phyloP scores from a whole-genome alignment of 768 basidiomycete species.

The Rhizopogon salebrosus region DNA sequence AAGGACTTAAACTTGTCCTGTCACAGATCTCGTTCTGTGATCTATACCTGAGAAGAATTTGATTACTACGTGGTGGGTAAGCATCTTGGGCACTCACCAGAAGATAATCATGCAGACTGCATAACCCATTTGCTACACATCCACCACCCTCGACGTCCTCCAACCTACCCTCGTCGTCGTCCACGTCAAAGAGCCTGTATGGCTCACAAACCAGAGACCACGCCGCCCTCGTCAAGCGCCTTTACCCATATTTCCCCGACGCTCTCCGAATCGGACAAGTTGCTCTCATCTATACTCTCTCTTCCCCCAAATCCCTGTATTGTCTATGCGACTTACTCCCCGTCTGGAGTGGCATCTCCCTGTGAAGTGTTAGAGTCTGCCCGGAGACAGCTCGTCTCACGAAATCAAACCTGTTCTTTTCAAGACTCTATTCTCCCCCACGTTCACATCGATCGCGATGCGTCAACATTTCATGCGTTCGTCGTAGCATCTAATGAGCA shows the following conservation, averaged over 20 bases:
- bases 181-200: conserved; percentile 12
- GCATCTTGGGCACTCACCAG: neutral
- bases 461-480: conserved; percentile 57
- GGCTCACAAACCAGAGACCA: conserved; percentile 23
- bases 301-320: conserved; percentile 41
- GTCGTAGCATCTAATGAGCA: conserved; percentile 34
- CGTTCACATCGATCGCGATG: conserved; percentile 39
- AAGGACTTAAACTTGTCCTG: too few relatives aligned
- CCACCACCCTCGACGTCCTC: neutral
- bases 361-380: conserved; percentile 50
- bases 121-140: neutral
- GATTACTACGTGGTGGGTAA: neutral
- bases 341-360: conserved; percentile 19
- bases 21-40: too few relatives aligned
- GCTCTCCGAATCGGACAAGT: conserved; percentile 31
- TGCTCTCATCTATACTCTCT: conserved; percentile 44
- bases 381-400: conserved; percentile 41
- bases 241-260: conserved; percentile 20
- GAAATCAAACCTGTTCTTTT: conserved; percentile 33
- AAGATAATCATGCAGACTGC: neutral
- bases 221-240: conserved; percentile 10
- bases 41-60: too few relatives aligned
- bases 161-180: neutral
- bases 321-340: conserved; percentile 40
- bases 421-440: conserved; percentile 47